Evolutionary conservation across 768 basidiomycete species (phyloP).

Genomic region (Phylloporus sp.): DNA sequence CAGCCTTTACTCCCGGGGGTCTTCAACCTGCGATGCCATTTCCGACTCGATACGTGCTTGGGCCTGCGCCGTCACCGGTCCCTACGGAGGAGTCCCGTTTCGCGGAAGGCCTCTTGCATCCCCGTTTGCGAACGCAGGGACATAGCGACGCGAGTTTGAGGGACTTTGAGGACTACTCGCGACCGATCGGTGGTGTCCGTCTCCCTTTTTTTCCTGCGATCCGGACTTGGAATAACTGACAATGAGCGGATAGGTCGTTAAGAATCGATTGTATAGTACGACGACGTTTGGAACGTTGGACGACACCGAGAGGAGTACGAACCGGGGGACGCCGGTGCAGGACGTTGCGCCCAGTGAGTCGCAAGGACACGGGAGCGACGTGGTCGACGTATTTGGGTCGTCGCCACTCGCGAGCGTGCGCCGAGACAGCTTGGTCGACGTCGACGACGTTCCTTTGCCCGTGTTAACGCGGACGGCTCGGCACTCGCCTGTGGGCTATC

Average conservation of each 20-base stretch:
- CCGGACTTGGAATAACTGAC: not conserved
- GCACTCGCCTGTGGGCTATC: not conserved
- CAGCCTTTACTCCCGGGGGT: not conserved
- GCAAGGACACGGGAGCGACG: conserved; percentile 1
- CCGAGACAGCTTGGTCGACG: conserved; percentile 12
- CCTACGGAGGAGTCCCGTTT: conserved; percentile 25
- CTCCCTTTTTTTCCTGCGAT: not conserved
- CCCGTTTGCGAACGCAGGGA: conserved; percentile 22
- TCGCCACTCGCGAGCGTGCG: not conserved
- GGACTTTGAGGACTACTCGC: conserved; percentile 32
- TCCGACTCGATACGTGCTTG: conserved; percentile 2
- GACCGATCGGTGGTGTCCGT: conserved; percentile 31
- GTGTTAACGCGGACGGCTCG: not conserved
- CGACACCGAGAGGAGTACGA: conserved; percentile 10
- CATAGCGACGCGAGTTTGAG: conserved; percentile 25
- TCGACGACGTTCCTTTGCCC: not conserved
- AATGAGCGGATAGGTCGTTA: conserved; percentile 19
- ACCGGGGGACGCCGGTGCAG: conserved; percentile 2
- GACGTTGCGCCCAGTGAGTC: not conserved
- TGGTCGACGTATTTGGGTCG: conserved; percentile 10
- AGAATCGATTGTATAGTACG: conserved; percentile 29
- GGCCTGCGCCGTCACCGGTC: conserved; percentile 18
- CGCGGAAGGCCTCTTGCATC: conserved; percentile 29
- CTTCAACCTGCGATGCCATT: not conserved
- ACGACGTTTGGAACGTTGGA: conserved; percentile 32